Base-by-base conservation (phyloP, 2,329 filamentous ascomycete genomes). In the Mariannaea sp. region DNA sequence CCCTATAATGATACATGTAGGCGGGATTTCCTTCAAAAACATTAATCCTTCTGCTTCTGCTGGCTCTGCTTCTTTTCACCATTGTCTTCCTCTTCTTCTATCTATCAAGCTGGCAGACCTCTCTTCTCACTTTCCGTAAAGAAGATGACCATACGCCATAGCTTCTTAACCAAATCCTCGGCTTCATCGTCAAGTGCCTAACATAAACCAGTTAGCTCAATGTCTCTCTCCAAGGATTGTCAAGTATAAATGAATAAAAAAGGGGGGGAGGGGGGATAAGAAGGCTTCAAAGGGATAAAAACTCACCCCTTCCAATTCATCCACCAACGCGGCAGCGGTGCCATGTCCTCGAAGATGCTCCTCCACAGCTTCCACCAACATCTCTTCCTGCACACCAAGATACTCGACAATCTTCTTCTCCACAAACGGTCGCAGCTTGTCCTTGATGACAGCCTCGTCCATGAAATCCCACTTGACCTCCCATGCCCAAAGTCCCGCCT, bases 111-210 rank as follows among this genome's bases (percentile, higher is more conserved):
- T 16, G 88, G 88, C 56, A 97, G 77, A 2, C 92, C 92, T 58
- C 92, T 80, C 77, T 94, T 96, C 80, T 96, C 93, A 67, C 88
- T 90, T 73, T 97, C 93, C 5, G 90, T 94, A 67, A 93, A 97
- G 84, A 97, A 97, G 67, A 97, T 96, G 53, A 97, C 86, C 91
- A 97, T 96, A 44, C 93, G 85, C 94, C 94, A 99, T 29, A 99
- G 82, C 77, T 97, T 97, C 83, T 91, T 95, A 43, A 97, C 92
- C 61, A 99, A 77, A 20, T 90, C 87, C 72, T 97, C 92, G 9
- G 92, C 92, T 69, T 97, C 94, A 68, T 99, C 94, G 68, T 97
- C 94, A 58, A 99, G 79, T 36, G 91, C 90, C 85, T 93, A 32
- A n/a, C 56, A 52, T 55, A n/a, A n/a, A n/a, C n/a, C 13, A 16